Evolutionary conservation across 345 rosid species (phyloP).

Genomic region (Populus davidiana): DNA sequence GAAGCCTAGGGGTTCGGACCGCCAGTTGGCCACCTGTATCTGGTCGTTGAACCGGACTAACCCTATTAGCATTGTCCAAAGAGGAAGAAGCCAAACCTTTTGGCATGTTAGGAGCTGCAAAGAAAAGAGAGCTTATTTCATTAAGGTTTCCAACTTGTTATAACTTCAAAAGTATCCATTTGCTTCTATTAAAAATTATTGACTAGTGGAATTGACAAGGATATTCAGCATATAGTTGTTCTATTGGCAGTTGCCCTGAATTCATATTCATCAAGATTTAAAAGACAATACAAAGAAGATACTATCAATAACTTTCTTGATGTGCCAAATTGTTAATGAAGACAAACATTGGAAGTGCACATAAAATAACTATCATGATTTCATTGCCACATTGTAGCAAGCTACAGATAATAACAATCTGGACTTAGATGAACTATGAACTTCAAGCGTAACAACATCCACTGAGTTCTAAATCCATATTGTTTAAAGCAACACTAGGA

Average conservation of each 20-base stretch:
- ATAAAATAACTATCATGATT: neutral
- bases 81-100: slow-evolving; percentile 12
- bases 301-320: neutral
- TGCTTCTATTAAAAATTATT: neutral
- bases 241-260: neutral
- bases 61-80: neutral
- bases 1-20: slow-evolving; percentile 38
- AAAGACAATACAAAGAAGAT: neutral
- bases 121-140: neutral
- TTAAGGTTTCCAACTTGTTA: neutral
- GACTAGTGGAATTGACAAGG: neutral
- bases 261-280: neutral
- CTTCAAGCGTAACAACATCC: neutral
- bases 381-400: neutral
- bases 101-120: slow-evolving; percentile 19
- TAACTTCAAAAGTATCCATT: neutral
- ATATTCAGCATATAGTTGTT: neutral
- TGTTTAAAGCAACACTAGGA: neutral
- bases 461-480: neutral
- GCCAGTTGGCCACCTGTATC: slow-evolving; percentile 59
- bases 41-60: slow-evolving; percentile 51
- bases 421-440: neutral
- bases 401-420: neutral
- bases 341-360: neutral
- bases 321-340: neutral